Percentiles rank a stretch among this genome's conserved stretches.
These are phyloP conservation scores for Serpula lacrymans DNA, from an alignment of 768 basidiomycete species.

Conservation along the genomic window DNA sequence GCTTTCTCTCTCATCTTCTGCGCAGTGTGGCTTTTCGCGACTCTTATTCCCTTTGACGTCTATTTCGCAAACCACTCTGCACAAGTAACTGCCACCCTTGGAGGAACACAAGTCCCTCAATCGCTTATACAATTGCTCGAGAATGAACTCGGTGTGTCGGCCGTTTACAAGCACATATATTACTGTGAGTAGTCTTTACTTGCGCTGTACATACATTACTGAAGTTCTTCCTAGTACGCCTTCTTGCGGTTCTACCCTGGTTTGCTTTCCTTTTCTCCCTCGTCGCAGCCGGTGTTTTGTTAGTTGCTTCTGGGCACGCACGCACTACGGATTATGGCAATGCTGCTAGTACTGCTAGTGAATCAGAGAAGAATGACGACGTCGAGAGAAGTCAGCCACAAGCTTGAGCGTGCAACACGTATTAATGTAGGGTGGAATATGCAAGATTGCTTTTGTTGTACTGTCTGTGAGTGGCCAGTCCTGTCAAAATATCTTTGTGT, in stretches of 20 bases:
- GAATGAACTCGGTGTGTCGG: slow-evolving; percentile 34
- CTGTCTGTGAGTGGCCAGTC: too few relatives aligned
- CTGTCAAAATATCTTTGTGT: too few relatives aligned
- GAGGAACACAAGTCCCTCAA: slow-evolving; percentile 32
- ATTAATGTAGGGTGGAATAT: too few relatives aligned
- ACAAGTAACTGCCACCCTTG: slow-evolving; percentile 42
- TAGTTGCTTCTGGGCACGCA: slow-evolving; percentile 23
- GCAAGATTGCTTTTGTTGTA: too few relatives aligned
- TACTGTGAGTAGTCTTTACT: slow-evolving; percentile 40
- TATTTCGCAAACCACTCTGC: slow-evolving; percentile 44
- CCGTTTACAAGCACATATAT: slow-evolving; percentile 40
- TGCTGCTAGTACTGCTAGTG: not conserved
- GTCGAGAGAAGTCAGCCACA: too few relatives aligned
- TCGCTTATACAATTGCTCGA: slow-evolving; percentile 34
- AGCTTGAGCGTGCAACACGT: too few relatives aligned
- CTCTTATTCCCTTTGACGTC: slow-evolving; percentile 44
- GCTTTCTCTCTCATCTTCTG: slow-evolving; percentile 38
- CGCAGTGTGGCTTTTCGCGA: slow-evolving; percentile 45
- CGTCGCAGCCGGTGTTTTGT: slow-evolving; percentile 33
- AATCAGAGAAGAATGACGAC: slow-evolving; percentile 2
- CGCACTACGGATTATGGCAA: not conserved
- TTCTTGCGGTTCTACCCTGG: slow-evolving; percentile 53
- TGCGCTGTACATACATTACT: slow-evolving; percentile 2
- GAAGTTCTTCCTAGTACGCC: slow-evolving; percentile 35
- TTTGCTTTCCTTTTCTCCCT: slow-evolving; percentile 40